A percentile compares a stretch with the other conserved stretches of the same genome.
Evolutionary conservation across 129 eudicot genomes (phyloP).

Genomic region (Heracleum sosnowskyi): DNA sequence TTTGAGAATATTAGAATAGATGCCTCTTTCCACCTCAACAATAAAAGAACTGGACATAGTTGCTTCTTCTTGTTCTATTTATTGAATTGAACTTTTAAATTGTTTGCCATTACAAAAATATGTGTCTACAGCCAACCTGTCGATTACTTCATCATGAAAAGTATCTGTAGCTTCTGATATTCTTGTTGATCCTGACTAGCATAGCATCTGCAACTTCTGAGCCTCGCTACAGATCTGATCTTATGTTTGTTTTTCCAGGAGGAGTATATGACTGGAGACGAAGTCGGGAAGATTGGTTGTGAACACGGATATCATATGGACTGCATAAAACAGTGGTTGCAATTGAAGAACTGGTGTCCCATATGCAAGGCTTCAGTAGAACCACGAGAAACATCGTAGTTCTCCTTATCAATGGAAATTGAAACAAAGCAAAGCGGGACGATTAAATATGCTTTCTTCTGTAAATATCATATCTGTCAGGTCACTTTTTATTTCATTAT

Average conservation of each 20-base stretch:
- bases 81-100: no score
- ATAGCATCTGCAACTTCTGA: not conserved
- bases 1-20: no score
- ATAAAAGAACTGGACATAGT: no score
- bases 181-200: no score
- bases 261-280: slow-evolving; percentile 65
- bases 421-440: not conserved
- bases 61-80: no score
- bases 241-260: slow-evolving; percentile 38
- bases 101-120: no score
- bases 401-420: not conserved
- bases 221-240: not conserved
- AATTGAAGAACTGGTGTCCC: slow-evolving; percentile 85
- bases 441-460: not conserved
- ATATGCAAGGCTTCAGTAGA: slow-evolving; percentile 62
- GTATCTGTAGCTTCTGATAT: no score
- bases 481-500: not conserved
- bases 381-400: not conserved
- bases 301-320: slow-evolving; percentile 56
- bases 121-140: no score
- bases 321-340: slow-evolving; percentile 72
- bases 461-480: not conserved
- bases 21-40: no score
- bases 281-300: slow-evolving; percentile 64
- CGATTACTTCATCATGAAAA: no score